Percentiles rank a stretch among this genome's conserved stretches.
Conservation (phyloP, 2,329 filamentous ascomycete genomes). For the Xylariales sp. region DNA sequence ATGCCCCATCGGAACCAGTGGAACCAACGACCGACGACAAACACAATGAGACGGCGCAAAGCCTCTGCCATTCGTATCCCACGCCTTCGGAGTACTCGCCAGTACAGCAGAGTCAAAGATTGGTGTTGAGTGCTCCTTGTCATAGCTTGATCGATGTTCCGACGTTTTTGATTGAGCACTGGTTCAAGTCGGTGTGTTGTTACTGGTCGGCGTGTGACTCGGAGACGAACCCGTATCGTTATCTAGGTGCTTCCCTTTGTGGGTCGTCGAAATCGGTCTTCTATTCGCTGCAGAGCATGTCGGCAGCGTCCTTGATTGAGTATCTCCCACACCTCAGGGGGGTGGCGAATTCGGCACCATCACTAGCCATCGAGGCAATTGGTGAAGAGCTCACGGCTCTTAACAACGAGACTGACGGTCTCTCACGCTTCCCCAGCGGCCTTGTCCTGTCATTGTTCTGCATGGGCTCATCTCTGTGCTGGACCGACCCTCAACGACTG, state of each 20-base stretch:
- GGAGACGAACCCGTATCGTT: slow-evolving; percentile 1
- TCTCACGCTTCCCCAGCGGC: not conserved
- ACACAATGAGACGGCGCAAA: too few relatives aligned
- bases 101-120: too few relatives aligned
- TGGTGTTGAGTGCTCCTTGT: too few relatives aligned
- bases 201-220: slow-evolving; percentile 6
- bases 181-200: slow-evolving; percentile 5
- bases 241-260: not conserved
- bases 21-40: too few relatives aligned
- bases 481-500: not conserved
- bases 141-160: not conserved
- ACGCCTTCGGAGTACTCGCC: too few relatives aligned
- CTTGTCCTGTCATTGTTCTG: not conserved
- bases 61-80: too few relatives aligned
- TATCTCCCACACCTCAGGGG: slow-evolving; percentile 1
- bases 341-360: not conserved
- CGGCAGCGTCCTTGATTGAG: slow-evolving; percentile 1
- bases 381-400: slow-evolving; percentile 4
- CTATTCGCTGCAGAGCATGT: slow-evolving; percentile 5
- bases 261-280: slow-evolving; percentile 4
- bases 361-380: slow-evolving; percentile 2
- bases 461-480: slow-evolving; percentile 4
- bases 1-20: too few relatives aligned
- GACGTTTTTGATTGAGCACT: slow-evolving; percentile 3
- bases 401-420: not conserved